Base-by-base conservation (phyloP, 495 filamentous ascomycete genomes). In the Xylaria intraflava region DNA sequence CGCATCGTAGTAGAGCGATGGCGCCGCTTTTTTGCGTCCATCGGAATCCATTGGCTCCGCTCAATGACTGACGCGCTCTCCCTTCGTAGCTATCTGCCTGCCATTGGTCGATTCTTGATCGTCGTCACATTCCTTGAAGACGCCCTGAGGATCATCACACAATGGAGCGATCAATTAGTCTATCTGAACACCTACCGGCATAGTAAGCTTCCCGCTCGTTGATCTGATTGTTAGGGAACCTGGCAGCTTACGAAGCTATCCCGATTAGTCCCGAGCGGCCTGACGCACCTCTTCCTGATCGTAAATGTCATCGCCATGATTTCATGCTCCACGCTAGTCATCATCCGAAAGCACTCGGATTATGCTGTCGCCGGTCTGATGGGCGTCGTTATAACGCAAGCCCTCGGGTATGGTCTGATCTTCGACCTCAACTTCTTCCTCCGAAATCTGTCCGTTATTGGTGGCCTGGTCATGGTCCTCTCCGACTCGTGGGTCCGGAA, bases 391-490 rank as follows among this genome's bases (percentile, higher is more conserved):
- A 69, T 98, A 56, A 89, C 90, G n/a, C 93, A 98, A 73, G 93
- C 92, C 26, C 81, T 98, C 23, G 93, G 93, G 58, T 98, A 98
- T 65, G 93, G 93, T 36, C 83, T 98, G 30, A 96, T 98, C 73
- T 98, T 97, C 72, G 94, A 98, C 71, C 81, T 96, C 62, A 98
- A 98, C 79, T 98, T 98, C 78, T 98, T 98, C 84, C 87, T 98
- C 56, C 92, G 93, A 69, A 98, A 98, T 66, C 77, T 98, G 55
- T 94, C 88, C 57, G 93, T 98, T 61, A 88, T 98, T 74, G 93
- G 93, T 60, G 93, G 93, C 49, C 80, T 98, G 38, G 78, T 98
- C 43, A 96, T 98, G 93, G 94, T 98, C 3, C 78, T 98, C 12
- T 96, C 91, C 16, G 93, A 98, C 75, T 92, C 87, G 44, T 97